Evolutionary conservation across 1,284 basidiomycete genomes (phyloP), one percentile per base, ranked within the genome.

Genomic region (Tranzscheliella williamsii): DNA sequence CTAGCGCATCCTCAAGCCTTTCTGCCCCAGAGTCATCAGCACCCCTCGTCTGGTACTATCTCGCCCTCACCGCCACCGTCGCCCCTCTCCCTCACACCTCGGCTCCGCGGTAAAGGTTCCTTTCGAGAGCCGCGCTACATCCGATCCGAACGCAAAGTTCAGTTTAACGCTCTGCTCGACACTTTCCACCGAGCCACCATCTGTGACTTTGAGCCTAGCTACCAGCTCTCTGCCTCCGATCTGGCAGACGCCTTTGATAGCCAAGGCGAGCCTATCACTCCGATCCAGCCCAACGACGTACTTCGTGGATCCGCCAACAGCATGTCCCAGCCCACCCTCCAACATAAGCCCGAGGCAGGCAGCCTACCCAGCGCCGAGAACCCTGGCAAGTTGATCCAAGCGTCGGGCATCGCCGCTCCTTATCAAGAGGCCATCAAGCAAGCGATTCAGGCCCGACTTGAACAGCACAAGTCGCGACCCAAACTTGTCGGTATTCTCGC

Each of bases 401-500:
- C 74, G 12, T 60, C 65, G 12, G 61, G 53, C 18, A 73, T 76
- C 33, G 72, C 72, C 6, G 66, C 62, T 21, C 75, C 75, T 0
- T 76, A 73, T 54, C 60, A 73, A 39, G 62, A 62, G 18, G 60
- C 62, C 24, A 61, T 72, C 44, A 61, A 55, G 47, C 39, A 67
- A 29, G 53, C 48, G 8, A 76, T 71, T 38, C 49, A 66, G 35
- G 34, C 39, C 4, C 66, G 68, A 22, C 46, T 68, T 27, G 27
- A 46, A 7, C 31, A 39, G 27, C 70, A 70, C 42, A 70, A 67
- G 46, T 53, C 60, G 16, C 45, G 52, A 12, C 90, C 91, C 5
- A 90, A 87, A 73, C 83, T 98, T 20, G 87, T 97, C 45, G 94
- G 93, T 8, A 95, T 97, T 68, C 83, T 98, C 21, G 88, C 90